Evolutionary conservation across 306 rosid genomes (phyloP).

Genomic region (Ceratonia siliqua): DNA sequence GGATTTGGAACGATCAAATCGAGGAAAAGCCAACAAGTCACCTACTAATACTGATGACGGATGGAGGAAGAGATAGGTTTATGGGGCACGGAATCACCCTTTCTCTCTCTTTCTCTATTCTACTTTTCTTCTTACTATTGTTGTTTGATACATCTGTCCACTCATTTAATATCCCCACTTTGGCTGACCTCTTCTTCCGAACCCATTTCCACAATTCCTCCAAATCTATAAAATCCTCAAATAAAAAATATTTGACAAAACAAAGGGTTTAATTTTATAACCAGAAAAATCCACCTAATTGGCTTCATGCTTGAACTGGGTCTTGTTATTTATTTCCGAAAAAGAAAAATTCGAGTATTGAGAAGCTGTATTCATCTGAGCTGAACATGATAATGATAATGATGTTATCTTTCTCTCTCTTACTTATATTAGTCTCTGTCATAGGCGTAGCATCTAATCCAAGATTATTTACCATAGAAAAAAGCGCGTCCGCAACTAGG

Average conservation of each 20-base stretch:
- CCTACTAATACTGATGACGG: constrained; percentile 40
- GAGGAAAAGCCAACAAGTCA: constrained; percentile 67
- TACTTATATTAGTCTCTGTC: background rate
- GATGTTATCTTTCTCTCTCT: background rate
- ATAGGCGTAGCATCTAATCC: background rate
- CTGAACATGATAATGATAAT: background rate
- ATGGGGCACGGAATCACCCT: constrained; percentile 55
- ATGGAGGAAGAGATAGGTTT: constrained; percentile 25
- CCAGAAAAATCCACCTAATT: too few relatives aligned
- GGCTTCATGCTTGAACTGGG: background rate
- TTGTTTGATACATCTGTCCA: constrained; percentile 59
- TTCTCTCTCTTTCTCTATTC: constrained; percentile 18
- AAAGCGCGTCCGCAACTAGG: constrained; percentile 24
- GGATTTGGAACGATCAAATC: constrained; percentile 75
- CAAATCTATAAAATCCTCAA: background rate
- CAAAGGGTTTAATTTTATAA: background rate
- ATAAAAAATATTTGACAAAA: background rate
- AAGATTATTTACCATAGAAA: background rate
- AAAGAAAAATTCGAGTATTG: background rate
- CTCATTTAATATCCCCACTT: constrained; percentile 61
- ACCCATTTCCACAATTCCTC: background rate
- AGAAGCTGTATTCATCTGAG: background rate
- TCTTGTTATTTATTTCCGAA: background rate
- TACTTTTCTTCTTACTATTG: constrained; percentile 27
- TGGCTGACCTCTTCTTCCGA: constrained; percentile 41